Base-by-base conservation (phyloP, 2,329 filamentous ascomycete species). In the Dactylellina parvicollis region DNA sequence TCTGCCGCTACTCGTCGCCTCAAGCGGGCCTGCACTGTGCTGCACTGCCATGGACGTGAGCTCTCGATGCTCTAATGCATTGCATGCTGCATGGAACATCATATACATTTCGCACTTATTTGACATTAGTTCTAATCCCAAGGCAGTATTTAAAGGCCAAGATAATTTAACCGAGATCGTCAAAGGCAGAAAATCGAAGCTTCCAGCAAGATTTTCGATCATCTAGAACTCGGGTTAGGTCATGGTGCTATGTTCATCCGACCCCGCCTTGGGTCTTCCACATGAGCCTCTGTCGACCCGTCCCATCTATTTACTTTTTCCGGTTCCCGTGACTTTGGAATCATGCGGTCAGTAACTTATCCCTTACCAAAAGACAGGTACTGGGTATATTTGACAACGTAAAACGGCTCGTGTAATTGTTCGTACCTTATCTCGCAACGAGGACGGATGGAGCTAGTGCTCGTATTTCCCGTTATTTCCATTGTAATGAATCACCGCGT, bases 21-120 rank as follows among this genome's bases (percentile, higher is more conserved):
- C 62, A 52, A 40, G 52, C 52, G 34, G 44, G 32, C 40, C 30
- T 40, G 32, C 42, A 32, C 3, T 44, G 8, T 24, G 20, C 32
- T 67, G 52, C 62, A 67, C 62, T 59, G 62, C 62, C 62, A 42
- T 57, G 57, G n/a, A 24, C 34, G 26, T 49, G 62, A 67, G 62
- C 62, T 67, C 62, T 50, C 18, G 52, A 40, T 44, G 16, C 14
- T 44, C 28, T 26, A 47, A 49, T 67, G 54, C 62, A 52, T 59
- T 59, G 34, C 54, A 67, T 67, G 52, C 24, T 40, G 54, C 54
- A 65, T 38, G 18, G 47, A 52, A n/a, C n/a, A 4, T 4, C 36
- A 42, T 34, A 65, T 24, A 30, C 16, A 10, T 44, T 26, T 55
- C 18, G n/a, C 20, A 50, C 44, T 42, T 49, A 47, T 67, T 67